Percentiles rank a stretch among this genome's conserved stretches.
Conservation (phyloP, 371 early-diverging fungal species). For the Mortierella polycephala region DNA sequence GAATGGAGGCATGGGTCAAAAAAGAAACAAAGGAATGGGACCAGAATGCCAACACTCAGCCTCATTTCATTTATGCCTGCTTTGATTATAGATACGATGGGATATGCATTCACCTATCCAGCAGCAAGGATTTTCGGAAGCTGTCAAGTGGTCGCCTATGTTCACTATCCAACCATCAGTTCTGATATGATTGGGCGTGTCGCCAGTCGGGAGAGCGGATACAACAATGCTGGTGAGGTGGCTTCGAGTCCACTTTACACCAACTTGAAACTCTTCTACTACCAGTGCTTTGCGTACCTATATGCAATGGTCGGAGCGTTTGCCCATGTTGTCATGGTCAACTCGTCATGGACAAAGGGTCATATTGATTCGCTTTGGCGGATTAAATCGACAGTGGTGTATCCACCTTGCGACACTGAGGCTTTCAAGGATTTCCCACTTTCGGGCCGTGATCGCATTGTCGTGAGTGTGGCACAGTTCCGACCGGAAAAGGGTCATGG, state of each 20-base stretch:
- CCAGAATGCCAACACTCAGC: too few relatives aligned
- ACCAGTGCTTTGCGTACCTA: constrained; percentile 74
- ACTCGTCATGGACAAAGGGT: constrained; percentile 95
- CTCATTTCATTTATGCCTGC: not conserved
- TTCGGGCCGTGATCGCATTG: constrained; percentile 59
- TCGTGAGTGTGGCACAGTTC: constrained; percentile 95
- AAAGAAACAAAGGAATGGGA: too few relatives aligned
- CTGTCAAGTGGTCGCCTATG: constrained; percentile 83
- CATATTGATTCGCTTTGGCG: constrained; percentile 87
- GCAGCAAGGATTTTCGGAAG: constrained; percentile 72
- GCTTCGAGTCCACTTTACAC: constrained; percentile 70
- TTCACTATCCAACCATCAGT: constrained; percentile 96
- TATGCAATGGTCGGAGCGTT: constrained; percentile 86
- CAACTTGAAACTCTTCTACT: constrained; percentile 80
- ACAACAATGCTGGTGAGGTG: constrained; percentile 73
- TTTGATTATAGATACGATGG: constrained; percentile 84
- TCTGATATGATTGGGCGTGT: constrained; percentile 95
- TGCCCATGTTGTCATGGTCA: constrained; percentile 85
- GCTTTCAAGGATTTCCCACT: constrained; percentile 66
- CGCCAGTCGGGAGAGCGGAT: constrained; percentile 68
- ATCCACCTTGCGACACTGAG: constrained; percentile 94
- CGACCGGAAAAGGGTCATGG: constrained; percentile 95
- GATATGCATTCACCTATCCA: constrained; percentile 95
- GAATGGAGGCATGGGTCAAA: not conserved
- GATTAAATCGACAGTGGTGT: constrained; percentile 74